These are phyloP conservation scores for Rhodamnia argentea DNA, from an alignment of 345 rosid species.

Conservation along the genomic window DNA sequence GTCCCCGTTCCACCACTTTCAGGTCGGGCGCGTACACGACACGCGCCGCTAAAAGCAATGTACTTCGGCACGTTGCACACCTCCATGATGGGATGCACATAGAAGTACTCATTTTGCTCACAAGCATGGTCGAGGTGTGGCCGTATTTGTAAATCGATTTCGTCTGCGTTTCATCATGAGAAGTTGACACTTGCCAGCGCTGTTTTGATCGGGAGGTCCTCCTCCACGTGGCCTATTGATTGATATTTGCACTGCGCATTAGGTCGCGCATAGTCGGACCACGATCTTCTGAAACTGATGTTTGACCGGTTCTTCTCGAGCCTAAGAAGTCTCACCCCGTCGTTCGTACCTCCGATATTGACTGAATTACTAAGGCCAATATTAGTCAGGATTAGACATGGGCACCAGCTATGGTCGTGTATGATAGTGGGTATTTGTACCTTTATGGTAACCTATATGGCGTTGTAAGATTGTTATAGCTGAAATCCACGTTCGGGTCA, in stretches of 20 bases:
- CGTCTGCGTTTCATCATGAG: neutral
- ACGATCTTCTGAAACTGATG: neutral
- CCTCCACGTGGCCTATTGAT: neutral
- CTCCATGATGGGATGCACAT: neutral
- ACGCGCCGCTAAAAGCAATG: neutral
- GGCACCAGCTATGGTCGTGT: fast-evolving
- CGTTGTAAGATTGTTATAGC: fast-evolving
- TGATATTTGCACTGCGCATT: neutral
- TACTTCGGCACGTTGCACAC: neutral
- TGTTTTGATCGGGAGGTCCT: neutral
- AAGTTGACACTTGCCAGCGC: neutral
- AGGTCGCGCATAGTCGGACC: neutral
- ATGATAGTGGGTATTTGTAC: neutral
- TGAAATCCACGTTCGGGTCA: too few relatives aligned
- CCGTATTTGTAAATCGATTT: neutral
- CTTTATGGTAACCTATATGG: fast-evolving
- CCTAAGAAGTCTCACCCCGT: fast-evolving
- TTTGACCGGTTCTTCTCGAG: neutral
- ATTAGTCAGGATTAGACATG: neutral
- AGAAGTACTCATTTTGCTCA: neutral
- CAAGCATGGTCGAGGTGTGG: neutral
- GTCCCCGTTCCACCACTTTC: neutral
- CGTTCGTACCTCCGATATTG: fast-evolving
- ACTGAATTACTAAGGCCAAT: neutral
- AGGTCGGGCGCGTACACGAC: neutral